Conservation (phyloP, 1,284 basidiomycete species). For the Sanghuangporus baumii region DNA sequence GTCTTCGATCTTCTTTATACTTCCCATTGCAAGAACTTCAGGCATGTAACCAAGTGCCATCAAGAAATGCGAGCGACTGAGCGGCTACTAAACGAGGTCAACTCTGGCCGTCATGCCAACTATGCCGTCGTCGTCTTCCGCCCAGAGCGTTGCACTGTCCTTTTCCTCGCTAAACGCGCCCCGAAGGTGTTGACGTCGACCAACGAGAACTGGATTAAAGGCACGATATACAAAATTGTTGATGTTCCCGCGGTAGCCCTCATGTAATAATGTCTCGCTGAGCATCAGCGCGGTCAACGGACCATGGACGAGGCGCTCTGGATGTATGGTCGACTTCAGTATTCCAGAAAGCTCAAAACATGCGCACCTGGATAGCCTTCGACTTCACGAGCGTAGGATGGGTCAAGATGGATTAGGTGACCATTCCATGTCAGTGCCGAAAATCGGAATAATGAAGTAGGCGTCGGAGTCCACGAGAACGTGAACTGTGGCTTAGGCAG, state of each 20-base stretch:
- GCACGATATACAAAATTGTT: conserved; percentile 67
- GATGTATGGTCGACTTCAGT: too few relatives aligned
- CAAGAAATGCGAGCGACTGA: too few relatives aligned
- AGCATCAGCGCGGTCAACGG: conserved; percentile 77
- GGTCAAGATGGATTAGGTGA: conserved; percentile 71
- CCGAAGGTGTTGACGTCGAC: conserved; percentile 47
- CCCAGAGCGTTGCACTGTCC: conserved; percentile 40
- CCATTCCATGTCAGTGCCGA: conserved; percentile 80
- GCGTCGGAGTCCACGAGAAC: conserved; percentile 59
- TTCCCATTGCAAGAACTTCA: background rate
- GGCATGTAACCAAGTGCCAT: too few relatives aligned
- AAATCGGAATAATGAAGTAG: conserved; percentile 76
- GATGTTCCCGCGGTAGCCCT: conserved; percentile 33
- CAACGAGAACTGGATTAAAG: conserved; percentile 66
- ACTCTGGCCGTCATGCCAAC: conserved; percentile 69
- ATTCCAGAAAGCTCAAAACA: background rate
- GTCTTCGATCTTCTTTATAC: background rate
- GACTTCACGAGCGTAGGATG: conserved; percentile 54
- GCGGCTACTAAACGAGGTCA: background rate
- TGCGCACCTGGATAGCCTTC: conserved; percentile 67
- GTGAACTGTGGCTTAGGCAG: conserved; percentile 54
- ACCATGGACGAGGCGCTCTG: conserved; percentile 77
- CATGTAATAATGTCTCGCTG: conserved; percentile 47
- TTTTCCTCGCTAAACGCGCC: conserved; percentile 37
- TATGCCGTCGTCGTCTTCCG: conserved; percentile 49